A percentile compares a stretch with the other conserved stretches of the same genome.
These are phyloP conservation scores for Beauveria australis DNA, from an alignment of 2,329 filamentous ascomycete species.

Conservation along the genomic window DNA sequence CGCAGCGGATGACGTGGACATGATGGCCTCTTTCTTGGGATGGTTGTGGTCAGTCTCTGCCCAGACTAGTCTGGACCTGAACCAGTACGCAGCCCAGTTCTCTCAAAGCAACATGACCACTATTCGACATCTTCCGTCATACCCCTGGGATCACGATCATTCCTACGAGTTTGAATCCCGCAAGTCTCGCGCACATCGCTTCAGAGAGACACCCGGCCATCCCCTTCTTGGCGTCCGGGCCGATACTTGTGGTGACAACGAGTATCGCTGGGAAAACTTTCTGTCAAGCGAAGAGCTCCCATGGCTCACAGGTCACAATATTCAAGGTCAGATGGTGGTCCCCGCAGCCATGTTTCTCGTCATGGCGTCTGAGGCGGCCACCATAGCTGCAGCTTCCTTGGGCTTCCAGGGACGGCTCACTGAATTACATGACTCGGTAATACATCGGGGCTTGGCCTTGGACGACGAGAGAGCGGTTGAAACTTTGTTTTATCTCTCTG, in stretches of 20 bases:
- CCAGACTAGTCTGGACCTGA: neutral
- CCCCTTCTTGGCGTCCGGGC: constrained; percentile 2
- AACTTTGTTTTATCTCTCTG: constrained; percentile 2
- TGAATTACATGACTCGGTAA: constrained; percentile 7
- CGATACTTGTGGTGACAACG: neutral
- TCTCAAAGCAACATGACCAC: neutral
- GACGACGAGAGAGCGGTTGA: constrained; percentile 8
- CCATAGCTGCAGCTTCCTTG: neutral
- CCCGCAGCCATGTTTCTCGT: constrained; percentile 27
- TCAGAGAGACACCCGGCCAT: neutral
- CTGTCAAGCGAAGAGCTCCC: constrained; percentile 18
- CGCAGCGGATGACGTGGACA: neutral
- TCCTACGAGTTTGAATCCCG: constrained; percentile 2
- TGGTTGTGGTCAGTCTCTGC: neutral
- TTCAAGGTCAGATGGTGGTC: constrained; percentile 34
- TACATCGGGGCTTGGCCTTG: constrained; percentile 11
- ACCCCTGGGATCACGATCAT: constrained; percentile 5
- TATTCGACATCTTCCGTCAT: neutral
- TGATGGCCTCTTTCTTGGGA: neutral
- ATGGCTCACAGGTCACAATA: constrained; percentile 33
- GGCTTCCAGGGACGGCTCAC: neutral
- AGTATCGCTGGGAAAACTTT: constrained; percentile 14
- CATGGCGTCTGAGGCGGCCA: constrained; percentile 15
- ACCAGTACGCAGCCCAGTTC: neutral
- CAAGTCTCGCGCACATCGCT: neutral